Evolutionary conservation across 139 green algal species (phyloP).

Genomic region (Pleodorina starrii): DNA sequence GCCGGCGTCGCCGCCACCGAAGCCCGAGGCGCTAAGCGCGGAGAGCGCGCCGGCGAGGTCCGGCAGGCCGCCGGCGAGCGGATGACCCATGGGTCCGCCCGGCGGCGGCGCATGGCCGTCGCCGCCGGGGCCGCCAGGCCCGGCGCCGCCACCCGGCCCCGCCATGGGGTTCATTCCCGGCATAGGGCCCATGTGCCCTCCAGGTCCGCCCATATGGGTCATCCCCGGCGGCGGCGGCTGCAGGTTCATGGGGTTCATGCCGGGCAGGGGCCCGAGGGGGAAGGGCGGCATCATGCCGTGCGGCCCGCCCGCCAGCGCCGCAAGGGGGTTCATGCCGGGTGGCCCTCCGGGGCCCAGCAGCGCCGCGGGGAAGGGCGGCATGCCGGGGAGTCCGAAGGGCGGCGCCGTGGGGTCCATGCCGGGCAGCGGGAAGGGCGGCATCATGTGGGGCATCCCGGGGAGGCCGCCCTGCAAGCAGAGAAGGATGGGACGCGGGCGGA

Average conservation of each 20-base stretch:
- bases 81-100: slow-evolving; percentile 16
- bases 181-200: not conserved
- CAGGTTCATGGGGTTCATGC: not conserved
- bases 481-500: too few relatives aligned
- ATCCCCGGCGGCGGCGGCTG: not conserved
- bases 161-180: not conserved
- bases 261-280: not conserved
- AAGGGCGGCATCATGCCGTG: slow-evolving; percentile 27
- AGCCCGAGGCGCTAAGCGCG: slow-evolving; percentile 2
- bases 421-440: not conserved
- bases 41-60: slow-evolving; percentile 34
- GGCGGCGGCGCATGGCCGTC: not conserved
- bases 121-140: not conserved
- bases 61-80: not conserved
- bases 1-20: not conserved
- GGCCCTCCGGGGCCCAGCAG: slow-evolving; percentile 15
- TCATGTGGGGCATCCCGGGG: not conserved
- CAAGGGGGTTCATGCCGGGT: not conserved
- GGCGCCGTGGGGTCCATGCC: not conserved
- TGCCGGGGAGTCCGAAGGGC: slow-evolving; percentile 1
- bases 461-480: not conserved
- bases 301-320: not conserved
- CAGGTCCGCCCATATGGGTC: not conserved
- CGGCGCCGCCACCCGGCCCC: not conserved
- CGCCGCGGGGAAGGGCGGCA: slow-evolving; percentile 36